These are phyloP conservation scores for Penicillium digitatum DNA, from an alignment of 2,329 filamentous ascomycete genomes.

Conservation along the genomic window DNA sequence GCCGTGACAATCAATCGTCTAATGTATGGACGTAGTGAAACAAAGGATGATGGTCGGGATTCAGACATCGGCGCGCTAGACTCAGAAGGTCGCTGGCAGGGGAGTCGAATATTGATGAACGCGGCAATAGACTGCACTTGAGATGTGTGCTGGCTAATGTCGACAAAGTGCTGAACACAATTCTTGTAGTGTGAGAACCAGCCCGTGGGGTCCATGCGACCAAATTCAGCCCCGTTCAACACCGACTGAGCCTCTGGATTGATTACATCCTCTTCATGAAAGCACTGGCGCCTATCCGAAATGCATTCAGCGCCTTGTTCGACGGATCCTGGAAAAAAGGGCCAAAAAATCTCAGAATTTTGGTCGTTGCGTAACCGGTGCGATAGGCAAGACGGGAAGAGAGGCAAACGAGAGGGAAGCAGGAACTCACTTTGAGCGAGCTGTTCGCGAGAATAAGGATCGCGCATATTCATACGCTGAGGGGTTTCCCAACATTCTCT, in stretches of 20 bases:
- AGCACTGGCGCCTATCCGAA: slow-evolving; percentile 23
- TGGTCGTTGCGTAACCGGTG: slow-evolving; percentile 56
- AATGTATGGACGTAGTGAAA: slow-evolving; percentile 80
- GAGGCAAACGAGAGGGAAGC: neutral
- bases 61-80: slow-evolving; percentile 35
- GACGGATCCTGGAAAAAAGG: slow-evolving; percentile 23
- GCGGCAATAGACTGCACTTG: slow-evolving; percentile 82
- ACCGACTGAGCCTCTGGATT: slow-evolving; percentile 12
- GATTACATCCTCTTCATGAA: slow-evolving; percentile 12
- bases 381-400: slow-evolving; percentile 13
- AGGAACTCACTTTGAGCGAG: slow-evolving; percentile 28
- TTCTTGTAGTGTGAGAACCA: slow-evolving; percentile 88
- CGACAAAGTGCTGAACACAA: slow-evolving; percentile 83
- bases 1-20: slow-evolving; percentile 90
- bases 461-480: slow-evolving; percentile 27
- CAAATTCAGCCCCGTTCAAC: slow-evolving; percentile 31
- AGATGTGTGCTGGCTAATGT: slow-evolving; percentile 75
- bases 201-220: slow-evolving; percentile 64
- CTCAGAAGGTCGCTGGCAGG: slow-evolving; percentile 64
- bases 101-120: slow-evolving; percentile 86
- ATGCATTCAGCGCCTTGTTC: slow-evolving; percentile 29
- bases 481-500: slow-evolving; percentile 32
- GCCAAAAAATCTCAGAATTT: slow-evolving; percentile 49
- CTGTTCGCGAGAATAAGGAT: slow-evolving; percentile 26
- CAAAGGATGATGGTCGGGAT: slow-evolving; percentile 29